Evolutionary conservation across 2,329 filamentous ascomycete genomes (phyloP).

Genomic region (Diaporthe aspalathi): DNA sequence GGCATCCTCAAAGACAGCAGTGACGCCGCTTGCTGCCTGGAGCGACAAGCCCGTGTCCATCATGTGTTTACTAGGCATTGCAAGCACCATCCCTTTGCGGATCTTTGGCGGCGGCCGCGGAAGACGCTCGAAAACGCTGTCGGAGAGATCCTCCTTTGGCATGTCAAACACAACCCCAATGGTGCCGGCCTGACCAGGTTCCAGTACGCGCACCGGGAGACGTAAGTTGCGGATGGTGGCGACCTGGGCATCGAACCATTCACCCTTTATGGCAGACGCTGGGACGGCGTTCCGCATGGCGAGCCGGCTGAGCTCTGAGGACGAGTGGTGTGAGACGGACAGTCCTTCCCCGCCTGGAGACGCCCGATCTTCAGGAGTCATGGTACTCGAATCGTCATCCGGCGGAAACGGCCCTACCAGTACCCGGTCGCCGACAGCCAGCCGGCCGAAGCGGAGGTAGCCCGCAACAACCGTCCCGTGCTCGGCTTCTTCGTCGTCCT

Average conservation of each 20-base stretch:
- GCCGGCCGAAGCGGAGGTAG: constrained; percentile 80
- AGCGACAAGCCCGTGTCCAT: constrained; percentile 66
- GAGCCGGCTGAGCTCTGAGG: constrained; percentile 63
- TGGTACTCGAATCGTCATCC: constrained; percentile 58
- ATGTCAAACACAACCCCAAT: constrained; percentile 78
- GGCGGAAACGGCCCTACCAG: constrained; percentile 81
- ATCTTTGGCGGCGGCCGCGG: constrained; percentile 56
- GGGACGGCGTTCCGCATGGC: constrained; percentile 65
- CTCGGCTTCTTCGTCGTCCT: constrained; percentile 56
- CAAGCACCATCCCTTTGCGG: constrained; percentile 87
- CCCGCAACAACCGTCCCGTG: constrained; percentile 84
- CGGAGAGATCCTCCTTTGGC: constrained; percentile 48
- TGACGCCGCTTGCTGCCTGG: constrained; percentile 75
- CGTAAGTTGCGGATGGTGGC: constrained; percentile 90
- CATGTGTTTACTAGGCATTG: constrained; percentile 70
- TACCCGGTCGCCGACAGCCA: constrained; percentile 82
- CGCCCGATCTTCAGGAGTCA: constrained; percentile 58
- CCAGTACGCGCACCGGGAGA: constrained; percentile 80
- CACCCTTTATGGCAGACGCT: constrained; percentile 65
- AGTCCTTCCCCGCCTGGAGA: constrained; percentile 61
- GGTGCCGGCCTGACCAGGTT: constrained; percentile 88
- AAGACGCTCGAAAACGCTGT: constrained; percentile 46
- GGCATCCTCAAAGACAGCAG: constrained; percentile 75
- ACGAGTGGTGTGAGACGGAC: constrained; percentile 65
- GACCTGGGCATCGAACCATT: constrained; percentile 85